phyloP scores from a whole-genome alignment of 2,329 filamentous ascomycete species.

The Diaporthe vaccinii region DNA sequence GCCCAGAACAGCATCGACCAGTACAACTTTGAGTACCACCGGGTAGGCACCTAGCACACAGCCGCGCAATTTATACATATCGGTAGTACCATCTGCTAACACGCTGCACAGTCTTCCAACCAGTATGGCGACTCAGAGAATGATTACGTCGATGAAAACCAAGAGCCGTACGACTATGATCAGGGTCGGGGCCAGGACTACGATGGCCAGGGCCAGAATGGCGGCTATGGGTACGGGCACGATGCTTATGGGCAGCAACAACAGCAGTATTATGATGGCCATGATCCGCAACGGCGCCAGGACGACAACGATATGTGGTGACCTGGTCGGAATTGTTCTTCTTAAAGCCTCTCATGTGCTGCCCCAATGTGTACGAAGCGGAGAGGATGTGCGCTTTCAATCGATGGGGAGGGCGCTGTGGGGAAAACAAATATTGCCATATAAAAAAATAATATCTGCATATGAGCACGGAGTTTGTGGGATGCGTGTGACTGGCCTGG shows the following conservation, averaged over 20 bases:
- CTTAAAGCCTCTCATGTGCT: neutral
- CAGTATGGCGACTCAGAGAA: constrained; percentile 50
- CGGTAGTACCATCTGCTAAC: constrained; percentile 8
- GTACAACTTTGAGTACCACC: constrained; percentile 54
- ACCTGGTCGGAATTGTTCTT: constrained; percentile 4
- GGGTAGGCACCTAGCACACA: constrained; percentile 45
- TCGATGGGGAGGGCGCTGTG: neutral
- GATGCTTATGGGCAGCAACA: constrained; percentile 50
- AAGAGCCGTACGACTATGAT: constrained; percentile 53
- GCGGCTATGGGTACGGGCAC: constrained; percentile 47
- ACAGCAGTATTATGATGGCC: constrained; percentile 45
- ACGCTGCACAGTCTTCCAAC: constrained; percentile 45
- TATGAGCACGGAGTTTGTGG: constrained; percentile 40
- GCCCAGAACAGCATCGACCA: constrained; percentile 45
- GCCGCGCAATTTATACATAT: no score
- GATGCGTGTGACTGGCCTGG: constrained; percentile 34
- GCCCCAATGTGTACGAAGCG: neutral
- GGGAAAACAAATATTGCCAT: constrained; percentile 24
- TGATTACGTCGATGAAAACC: constrained; percentile 51
- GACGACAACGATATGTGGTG: constrained; percentile 47
- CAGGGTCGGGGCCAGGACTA: constrained; percentile 45
- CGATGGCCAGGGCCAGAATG: constrained; percentile 35
- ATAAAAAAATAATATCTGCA: constrained; percentile 40
- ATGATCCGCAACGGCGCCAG: constrained; percentile 39
- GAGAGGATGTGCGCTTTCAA: neutral